Percentiles rank a stretch among this genome's conserved stretches.
These are phyloP conservation scores for Haplosporangium gracile DNA, from an alignment of 192 early-diverging fungal genomes.

Conservation along the genomic window DNA sequence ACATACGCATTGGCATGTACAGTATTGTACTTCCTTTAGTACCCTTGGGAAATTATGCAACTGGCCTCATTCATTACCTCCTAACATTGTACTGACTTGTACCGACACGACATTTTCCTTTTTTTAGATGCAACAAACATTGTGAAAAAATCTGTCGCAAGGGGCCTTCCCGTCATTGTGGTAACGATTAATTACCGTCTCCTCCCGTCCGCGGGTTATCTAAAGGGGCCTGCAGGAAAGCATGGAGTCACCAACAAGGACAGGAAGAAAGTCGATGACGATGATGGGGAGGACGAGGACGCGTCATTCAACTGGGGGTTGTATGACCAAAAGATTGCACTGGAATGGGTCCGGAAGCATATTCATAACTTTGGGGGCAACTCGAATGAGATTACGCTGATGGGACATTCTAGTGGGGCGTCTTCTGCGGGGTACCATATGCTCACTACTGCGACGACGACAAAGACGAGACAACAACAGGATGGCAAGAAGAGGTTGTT, in stretches of 20 bases:
- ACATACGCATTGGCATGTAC: background rate
- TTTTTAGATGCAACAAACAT: constrained; percentile 49
- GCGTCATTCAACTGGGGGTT: constrained; percentile 24
- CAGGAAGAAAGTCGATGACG: background rate
- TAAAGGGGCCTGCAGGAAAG: constrained; percentile 1
- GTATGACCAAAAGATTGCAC: constrained; percentile 41
- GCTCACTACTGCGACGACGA: background rate
- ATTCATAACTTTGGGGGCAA: constrained; percentile 52
- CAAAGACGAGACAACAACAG: background rate
- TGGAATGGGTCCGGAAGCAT: constrained; percentile 43
- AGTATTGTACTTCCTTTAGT: too few relatives aligned
- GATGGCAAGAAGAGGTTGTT: constrained; percentile 12
- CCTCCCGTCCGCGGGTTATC: constrained; percentile 11
- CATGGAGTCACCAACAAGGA: background rate
- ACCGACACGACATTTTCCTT: background rate
- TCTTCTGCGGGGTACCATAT: constrained; percentile 44
- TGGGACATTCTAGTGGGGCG: constrained; percentile 48
- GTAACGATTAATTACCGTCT: constrained; percentile 68
- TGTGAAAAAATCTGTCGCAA: constrained; percentile 48
- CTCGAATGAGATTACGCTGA: constrained; percentile 44
- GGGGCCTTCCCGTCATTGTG: constrained; percentile 53
- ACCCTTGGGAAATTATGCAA: background rate
- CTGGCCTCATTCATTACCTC: background rate
- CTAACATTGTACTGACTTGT: background rate
- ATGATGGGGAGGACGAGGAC: background rate